These are phyloP conservation scores for Tylopilus balloui DNA, from an alignment of 768 basidiomycete species.

Conservation along the genomic window DNA sequence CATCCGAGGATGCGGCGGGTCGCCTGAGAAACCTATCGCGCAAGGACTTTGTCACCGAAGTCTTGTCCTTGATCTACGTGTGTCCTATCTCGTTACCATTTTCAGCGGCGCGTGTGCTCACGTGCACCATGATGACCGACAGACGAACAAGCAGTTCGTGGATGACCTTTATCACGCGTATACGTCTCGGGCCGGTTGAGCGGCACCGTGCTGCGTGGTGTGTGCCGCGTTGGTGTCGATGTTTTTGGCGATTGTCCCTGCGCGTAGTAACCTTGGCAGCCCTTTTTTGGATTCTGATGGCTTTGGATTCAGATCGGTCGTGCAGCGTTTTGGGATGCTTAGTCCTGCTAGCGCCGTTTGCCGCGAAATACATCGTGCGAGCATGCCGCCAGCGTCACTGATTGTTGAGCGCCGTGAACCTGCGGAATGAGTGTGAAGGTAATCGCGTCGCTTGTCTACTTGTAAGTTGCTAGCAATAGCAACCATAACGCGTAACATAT, in stretches of 20 bases:
- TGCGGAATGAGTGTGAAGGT: no score
- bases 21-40: constrained; percentile 35
- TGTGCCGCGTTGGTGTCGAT: background rate
- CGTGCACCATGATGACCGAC: background rate
- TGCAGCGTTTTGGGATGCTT: constrained; percentile 2
- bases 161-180: constrained; percentile 59
- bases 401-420: background rate
- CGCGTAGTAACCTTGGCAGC: background rate
- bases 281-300: background rate
- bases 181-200: constrained; percentile 19
- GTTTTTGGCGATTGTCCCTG: no score
- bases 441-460: no score
- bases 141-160: constrained; percentile 67
- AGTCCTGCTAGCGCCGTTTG: constrained; percentile 9
- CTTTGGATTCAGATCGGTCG: constrained; percentile 1
- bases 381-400: background rate
- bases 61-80: constrained; percentile 60
- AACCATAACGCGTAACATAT: no score
- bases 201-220: background rate
- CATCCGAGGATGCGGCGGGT: constrained; percentile 13
- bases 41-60: constrained; percentile 56
- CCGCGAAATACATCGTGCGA: constrained; percentile 10
- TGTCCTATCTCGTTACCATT: constrained; percentile 19
- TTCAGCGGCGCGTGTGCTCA: background rate
- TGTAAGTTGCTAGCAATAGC: no score